Evolutionary conservation across 805 yeast species (phyloP).

Genomic region (Yarrowia alimentaria): DNA sequence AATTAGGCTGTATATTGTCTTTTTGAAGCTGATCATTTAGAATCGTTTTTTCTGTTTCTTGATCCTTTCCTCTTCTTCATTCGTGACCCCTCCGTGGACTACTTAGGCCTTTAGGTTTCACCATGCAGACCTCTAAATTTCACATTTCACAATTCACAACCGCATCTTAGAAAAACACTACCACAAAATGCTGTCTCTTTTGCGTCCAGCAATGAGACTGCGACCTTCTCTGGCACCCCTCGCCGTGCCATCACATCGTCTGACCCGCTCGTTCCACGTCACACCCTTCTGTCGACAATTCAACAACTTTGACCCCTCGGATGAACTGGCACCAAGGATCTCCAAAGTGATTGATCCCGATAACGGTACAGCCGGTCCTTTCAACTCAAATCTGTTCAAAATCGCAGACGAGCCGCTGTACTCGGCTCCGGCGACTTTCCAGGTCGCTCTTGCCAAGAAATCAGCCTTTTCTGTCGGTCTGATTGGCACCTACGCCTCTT

Average conservation of each 20-base stretch:
- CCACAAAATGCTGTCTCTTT: slow-evolving; percentile 1
- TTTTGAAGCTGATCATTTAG: background rate
- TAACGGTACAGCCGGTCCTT: background rate
- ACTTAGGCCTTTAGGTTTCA: background rate
- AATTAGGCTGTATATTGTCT: background rate
- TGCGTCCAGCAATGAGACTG: slow-evolving; percentile 11
- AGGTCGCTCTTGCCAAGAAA: slow-evolving; percentile 22
- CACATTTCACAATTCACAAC: slow-evolving; percentile 1
- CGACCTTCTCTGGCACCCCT: background rate
- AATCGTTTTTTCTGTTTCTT: too few relatives aligned
- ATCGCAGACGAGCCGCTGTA: slow-evolving; percentile 24
- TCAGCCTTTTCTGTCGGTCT: slow-evolving; percentile 16
- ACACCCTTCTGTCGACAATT: background rate
- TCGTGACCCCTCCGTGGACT: background rate
- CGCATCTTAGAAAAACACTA: too few relatives aligned
- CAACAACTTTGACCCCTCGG: slow-evolving; percentile 27
- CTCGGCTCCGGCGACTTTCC: slow-evolving; percentile 22
- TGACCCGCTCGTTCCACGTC: background rate
- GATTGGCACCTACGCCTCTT: slow-evolving; percentile 18
- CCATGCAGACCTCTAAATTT: too few relatives aligned
- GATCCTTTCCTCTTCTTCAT: background rate
- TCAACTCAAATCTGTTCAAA: slow-evolving; percentile 4
- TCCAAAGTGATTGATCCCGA: slow-evolving; percentile 7
- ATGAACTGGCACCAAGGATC: slow-evolving; percentile 9
- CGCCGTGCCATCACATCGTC: background rate